Percentiles rank a stretch among this genome's conserved stretches.
These are phyloP conservation scores for Rhinocladiella mackenziei DNA, from an alignment of 2,329 filamentous ascomycete species.

Conservation along the genomic window DNA sequence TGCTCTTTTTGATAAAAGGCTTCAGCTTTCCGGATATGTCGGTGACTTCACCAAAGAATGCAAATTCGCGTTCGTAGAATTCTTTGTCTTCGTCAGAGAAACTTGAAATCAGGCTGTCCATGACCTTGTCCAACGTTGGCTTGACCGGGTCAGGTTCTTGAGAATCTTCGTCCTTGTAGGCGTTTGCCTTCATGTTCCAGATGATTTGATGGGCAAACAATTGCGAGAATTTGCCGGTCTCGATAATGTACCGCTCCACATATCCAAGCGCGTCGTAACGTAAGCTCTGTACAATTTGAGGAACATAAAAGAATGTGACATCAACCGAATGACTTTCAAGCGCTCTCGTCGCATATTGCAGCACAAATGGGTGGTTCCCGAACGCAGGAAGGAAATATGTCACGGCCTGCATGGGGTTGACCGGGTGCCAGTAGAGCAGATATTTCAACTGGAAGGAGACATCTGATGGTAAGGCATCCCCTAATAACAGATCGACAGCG, in stretches of 20 bases:
- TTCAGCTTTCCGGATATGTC: constrained; percentile 92
- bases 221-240: constrained; percentile 97
- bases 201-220: constrained; percentile 99
- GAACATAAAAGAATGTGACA: constrained; percentile 97
- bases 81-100: constrained; percentile 73
- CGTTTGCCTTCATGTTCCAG: constrained; percentile 99
- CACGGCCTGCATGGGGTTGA: constrained; percentile 88
- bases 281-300: constrained; percentile 92
- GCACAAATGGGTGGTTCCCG: constrained; percentile 82
- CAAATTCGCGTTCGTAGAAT: constrained; percentile 92
- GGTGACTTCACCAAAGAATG: constrained; percentile 98
- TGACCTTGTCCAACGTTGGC: constrained; percentile 86
- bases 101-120: constrained; percentile 73
- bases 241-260: constrained; percentile 91
- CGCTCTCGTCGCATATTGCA: constrained; percentile 95
- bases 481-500: constrained; percentile 77
- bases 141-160: constrained; percentile 87
- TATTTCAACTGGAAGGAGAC: constrained; percentile 86
- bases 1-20: constrained; percentile 84
- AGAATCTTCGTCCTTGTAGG: constrained; percentile 94
- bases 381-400: constrained; percentile 92
- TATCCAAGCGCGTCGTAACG: constrained; percentile 92
- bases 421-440: constrained; percentile 84
- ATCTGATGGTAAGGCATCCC: constrained; percentile 69
- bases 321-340: constrained; percentile 94